Evolutionary conservation across 2,329 filamentous ascomycete genomes (phyloP).

Genomic region (Alternaria sp.): DNA sequence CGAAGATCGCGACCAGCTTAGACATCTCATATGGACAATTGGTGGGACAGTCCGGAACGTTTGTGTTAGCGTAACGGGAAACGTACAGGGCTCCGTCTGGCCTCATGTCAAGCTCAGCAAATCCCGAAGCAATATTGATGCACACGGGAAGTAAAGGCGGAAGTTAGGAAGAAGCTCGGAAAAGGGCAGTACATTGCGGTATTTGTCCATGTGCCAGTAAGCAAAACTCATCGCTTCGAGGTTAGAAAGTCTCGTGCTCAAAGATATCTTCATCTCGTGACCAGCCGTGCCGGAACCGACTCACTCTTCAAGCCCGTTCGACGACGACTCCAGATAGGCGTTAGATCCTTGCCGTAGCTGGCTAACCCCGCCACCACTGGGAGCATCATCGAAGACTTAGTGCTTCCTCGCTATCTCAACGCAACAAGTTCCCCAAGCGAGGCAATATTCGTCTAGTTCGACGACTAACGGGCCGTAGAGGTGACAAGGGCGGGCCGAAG

Average conservation of each 20-base stretch:
- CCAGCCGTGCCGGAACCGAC: neutral
- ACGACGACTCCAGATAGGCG: neutral
- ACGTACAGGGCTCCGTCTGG: neutral
- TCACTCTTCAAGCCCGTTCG: neutral
- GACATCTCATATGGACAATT: neutral
- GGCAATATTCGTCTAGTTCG: neutral
- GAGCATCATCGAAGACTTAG: neutral
- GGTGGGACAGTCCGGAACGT: neutral
- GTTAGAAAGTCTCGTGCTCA: neutral
- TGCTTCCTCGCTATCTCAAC: neutral
- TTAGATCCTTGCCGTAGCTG: neutral
- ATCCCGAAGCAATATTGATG: neutral
- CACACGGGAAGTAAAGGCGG: neutral
- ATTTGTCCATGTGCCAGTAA: neutral
- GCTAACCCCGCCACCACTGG: neutral
- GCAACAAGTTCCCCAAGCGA: neutral
- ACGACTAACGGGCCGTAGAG: slow-evolving; percentile 1
- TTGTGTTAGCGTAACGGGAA: slow-evolving; percentile 1
- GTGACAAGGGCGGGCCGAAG: slow-evolving; percentile 8
- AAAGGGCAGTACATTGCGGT: neutral
- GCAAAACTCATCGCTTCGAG: neutral
- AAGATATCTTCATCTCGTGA: neutral
- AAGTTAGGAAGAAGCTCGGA: neutral
- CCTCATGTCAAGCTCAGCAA: neutral
- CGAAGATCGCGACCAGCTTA: neutral